These are phyloP conservation scores for Carallia pectinifolia DNA, from an alignment of 345 rosid species.

Conservation along the genomic window DNA sequence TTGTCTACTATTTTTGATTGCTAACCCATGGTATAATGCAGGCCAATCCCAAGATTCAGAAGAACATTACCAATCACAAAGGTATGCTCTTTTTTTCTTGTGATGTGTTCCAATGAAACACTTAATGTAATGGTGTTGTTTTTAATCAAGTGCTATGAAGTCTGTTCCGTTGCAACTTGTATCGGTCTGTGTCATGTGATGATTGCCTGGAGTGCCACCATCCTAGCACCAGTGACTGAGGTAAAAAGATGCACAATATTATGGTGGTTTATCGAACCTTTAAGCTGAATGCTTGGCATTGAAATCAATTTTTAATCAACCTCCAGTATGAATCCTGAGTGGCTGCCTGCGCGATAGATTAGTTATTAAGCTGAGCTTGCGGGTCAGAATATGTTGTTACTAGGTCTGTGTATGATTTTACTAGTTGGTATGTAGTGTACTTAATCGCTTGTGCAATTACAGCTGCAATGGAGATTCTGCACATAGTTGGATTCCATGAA, in stretches of 20 bases:
- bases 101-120: background rate
- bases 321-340: background rate
- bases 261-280: no score
- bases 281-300: no score
- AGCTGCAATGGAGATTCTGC: constrained; percentile 85
- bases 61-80: constrained; percentile 53
- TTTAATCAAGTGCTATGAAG: no score
- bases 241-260: no score
- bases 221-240: no score
- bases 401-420: background rate
- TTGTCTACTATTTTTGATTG: background rate
- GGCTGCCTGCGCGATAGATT: background rate
- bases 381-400: background rate
- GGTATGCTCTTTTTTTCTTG: constrained; percentile 39
- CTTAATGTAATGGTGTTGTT: no score
- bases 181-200: no score
- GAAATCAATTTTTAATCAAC: background rate
- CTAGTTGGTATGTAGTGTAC: background rate
- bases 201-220: no score
- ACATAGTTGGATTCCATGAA: constrained; percentile 68
- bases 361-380: background rate
- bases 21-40: constrained; percentile 35
- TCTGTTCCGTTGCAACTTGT: no score
- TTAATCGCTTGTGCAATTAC: constrained; percentile 18
- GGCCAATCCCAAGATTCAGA: constrained; percentile 74